Base-by-base conservation (phyloP, 1,284 basidiomycete species). In the Limonomyces culmigenus region DNA sequence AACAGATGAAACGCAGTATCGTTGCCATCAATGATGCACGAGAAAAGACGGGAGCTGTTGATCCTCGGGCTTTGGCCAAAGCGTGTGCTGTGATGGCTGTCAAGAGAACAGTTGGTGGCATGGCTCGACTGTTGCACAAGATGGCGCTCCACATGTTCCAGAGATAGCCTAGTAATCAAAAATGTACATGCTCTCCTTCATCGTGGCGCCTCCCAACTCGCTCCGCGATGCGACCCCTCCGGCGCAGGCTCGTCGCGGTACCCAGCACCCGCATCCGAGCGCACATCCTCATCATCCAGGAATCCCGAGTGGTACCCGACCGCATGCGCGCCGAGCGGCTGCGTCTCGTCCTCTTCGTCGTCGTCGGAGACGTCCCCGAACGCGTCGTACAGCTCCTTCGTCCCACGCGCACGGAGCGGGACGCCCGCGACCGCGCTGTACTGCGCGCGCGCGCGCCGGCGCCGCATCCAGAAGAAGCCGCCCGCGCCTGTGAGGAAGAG, bases 331-430 rank as follows among this genome's bases (percentile, higher is more conserved):
- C 58, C 57, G 37, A 84, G 54, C 29, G 62, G 62, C 3, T 73
- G 73, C 45, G 67, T 63, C 47, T 85, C 79, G 50, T 83, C 70
- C 19, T 63, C 75, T 41, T 81, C 74, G 23, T 27, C 23, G 29
- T 83, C 77, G 43, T 84, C 79, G 18, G 73, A 78, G 20, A 75
- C 66, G 51, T 88, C 85, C 15, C 86, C 87, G 56, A 92, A 92
- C 12, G 88, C 87, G 55, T 92, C 88, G 48, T 92, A 92, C 38
- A 92, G 51, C 52, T 92, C 88, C 58, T 80, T 85, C 29, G 80
- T 76, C 14, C 68, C 65, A 18, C 62, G 55, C 3, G 72, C 69
- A 34, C 88, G 59, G 37, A 85, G 84, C 32, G 85, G 83, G 8
- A 8, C 23, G 20, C 69, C 70, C 6, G 63, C 68, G 5, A 95